These are phyloP conservation scores for Gossypium schwendimanii DNA, from an alignment of 441 rosid genomes.

Conservation along the genomic window DNA sequence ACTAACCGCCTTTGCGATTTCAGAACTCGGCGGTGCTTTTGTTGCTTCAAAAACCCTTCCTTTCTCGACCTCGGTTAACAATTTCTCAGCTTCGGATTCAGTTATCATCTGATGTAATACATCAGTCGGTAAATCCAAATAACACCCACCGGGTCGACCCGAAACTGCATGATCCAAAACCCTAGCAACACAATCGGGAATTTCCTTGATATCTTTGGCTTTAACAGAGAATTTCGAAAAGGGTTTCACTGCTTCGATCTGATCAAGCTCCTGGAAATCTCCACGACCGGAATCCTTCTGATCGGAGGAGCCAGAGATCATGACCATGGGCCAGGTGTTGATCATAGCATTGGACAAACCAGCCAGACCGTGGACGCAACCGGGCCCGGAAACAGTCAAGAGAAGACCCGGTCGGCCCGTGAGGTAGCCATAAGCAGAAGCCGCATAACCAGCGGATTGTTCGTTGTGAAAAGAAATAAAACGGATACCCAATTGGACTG, in stretches of 20 bases:
- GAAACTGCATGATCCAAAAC: slow-evolving; percentile 54
- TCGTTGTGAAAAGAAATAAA: slow-evolving; percentile 95
- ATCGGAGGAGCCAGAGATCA: slow-evolving; percentile 91
- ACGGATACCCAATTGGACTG: slow-evolving; percentile 69
- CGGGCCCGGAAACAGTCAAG: slow-evolving; percentile 87
- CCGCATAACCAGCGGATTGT: slow-evolving; percentile 96
- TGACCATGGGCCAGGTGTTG: slow-evolving; percentile 77
- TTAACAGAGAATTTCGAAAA: slow-evolving; percentile 63
- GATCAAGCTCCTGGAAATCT: slow-evolving; percentile 91
- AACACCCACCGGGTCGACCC: slow-evolving; percentile 89
- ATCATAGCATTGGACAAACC: slow-evolving; percentile 84
- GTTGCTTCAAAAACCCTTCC: slow-evolving; percentile 11
- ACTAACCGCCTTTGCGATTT: slow-evolving; percentile 53
- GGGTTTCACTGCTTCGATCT: slow-evolving; percentile 67
- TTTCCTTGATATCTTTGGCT: slow-evolving; percentile 51
- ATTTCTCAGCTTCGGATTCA: slow-evolving; percentile 54
- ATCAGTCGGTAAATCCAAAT: slow-evolving; percentile 77
- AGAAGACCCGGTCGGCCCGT: slow-evolving; percentile 78
- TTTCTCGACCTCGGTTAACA: slow-evolving; percentile 33
- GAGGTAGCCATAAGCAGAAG: slow-evolving; percentile 88
- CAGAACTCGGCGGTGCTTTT: slow-evolving; percentile 25
- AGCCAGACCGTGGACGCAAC: slow-evolving; percentile 89
- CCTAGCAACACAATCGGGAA: slow-evolving; percentile 64
- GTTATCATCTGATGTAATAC: slow-evolving; percentile 66
- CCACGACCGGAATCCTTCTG: slow-evolving; percentile 72